phyloP scores from a whole-genome alignment of 495 filamentous ascomycete species.

The Aspergillus homomorphus region DNA sequence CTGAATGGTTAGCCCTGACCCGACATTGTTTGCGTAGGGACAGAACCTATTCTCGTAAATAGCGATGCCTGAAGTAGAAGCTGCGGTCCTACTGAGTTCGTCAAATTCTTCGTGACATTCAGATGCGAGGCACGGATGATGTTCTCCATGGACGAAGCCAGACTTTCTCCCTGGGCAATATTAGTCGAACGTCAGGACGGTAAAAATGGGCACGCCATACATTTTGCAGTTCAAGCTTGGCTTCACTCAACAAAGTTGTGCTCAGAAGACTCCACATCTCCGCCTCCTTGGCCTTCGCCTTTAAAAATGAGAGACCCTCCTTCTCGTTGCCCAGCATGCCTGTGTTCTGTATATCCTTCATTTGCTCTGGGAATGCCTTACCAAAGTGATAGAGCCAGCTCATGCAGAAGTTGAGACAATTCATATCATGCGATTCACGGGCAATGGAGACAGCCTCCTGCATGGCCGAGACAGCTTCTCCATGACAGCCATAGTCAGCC shows the following conservation, averaged over 20 bases:
- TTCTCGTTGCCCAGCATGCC: slow-evolving; percentile 75
- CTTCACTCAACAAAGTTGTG: slow-evolving; percentile 81
- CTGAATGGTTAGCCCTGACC: slow-evolving; percentile 20
- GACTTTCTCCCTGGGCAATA: slow-evolving; percentile 65
- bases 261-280: slow-evolving; percentile 86
- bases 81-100: slow-evolving; percentile 68
- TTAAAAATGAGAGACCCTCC: slow-evolving; percentile 79
- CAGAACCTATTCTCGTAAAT: slow-evolving; percentile 71
- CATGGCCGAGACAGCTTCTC: slow-evolving; percentile 89
- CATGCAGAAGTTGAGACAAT: slow-evolving; percentile 89
- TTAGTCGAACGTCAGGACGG: slow-evolving; percentile 10
- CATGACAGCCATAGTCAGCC: slow-evolving; percentile 89
- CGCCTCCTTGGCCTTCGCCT: slow-evolving; percentile 81
- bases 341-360: slow-evolving; percentile 64
- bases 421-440: slow-evolving; percentile 86
- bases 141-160: slow-evolving; percentile 71
- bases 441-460: slow-evolving; percentile 89
- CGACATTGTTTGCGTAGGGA: not conserved
- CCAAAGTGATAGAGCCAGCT: slow-evolving; percentile 98
- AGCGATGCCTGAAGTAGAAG: slow-evolving; percentile 67
- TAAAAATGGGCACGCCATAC: slow-evolving; percentile 33
- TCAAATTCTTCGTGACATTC: slow-evolving; percentile 71
- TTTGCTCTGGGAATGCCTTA: slow-evolving; percentile 74
- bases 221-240: slow-evolving; percentile 68
- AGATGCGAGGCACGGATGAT: slow-evolving; percentile 79